phyloP scores from a whole-genome alignment of 2,329 filamentous ascomycete species.

The Hirsutella thompsonii region DNA sequence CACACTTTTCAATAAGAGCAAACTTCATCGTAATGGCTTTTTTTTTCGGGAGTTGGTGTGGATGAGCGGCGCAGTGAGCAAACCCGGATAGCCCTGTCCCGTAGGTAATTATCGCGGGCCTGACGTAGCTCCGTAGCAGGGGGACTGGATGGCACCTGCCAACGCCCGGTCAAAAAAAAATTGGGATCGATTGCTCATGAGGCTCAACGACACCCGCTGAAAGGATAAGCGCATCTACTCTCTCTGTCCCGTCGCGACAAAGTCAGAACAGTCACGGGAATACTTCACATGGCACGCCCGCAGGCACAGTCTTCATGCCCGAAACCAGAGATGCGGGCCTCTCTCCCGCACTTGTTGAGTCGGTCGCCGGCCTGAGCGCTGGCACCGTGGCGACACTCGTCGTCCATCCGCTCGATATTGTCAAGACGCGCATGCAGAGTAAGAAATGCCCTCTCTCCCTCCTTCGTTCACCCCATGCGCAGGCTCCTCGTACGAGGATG shows the following conservation, averaged over 20 bases:
- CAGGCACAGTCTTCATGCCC: slow-evolving; percentile 27
- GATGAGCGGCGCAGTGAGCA: too few relatives aligned
- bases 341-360: slow-evolving; percentile 72
- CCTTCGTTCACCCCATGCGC: too few relatives aligned
- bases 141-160: not conserved
- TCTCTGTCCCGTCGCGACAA: not conserved
- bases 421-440: slow-evolving; percentile 95
- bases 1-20: not conserved
- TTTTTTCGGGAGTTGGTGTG: too few relatives aligned
- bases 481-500: too few relatives aligned
- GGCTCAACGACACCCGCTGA: too few relatives aligned
- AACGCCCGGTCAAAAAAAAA: not conserved
- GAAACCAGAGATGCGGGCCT: slow-evolving; percentile 41
- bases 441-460: too few relatives aligned
- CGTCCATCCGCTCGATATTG: slow-evolving; percentile 85
- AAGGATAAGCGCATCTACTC: not conserved
- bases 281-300: not conserved
- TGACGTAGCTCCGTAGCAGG: slow-evolving; percentile 2
- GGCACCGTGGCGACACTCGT: slow-evolving; percentile 76
- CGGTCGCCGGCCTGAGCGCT: slow-evolving; percentile 78
- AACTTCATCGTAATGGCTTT: too few relatives aligned
- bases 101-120: not conserved
- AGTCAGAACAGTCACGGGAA: not conserved
- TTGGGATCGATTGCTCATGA: not conserved
- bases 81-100: too few relatives aligned